Base-by-base conservation (phyloP, 2,329 filamentous ascomycete species). In the Fusarium mundagurra region DNA sequence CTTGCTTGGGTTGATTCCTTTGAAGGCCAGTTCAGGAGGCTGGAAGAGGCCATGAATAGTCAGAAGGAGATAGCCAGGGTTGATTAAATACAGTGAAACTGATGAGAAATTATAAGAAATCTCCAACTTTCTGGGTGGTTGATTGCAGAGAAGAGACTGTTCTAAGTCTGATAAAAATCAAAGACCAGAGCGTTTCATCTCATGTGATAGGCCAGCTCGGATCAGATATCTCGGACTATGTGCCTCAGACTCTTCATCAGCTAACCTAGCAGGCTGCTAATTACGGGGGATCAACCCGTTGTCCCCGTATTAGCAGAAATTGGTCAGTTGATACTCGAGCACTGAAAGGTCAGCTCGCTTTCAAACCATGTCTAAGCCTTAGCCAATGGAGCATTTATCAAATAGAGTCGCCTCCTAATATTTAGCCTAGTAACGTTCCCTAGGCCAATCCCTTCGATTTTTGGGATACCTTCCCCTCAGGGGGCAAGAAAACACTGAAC, bases 211-310 rank as follows among this genome's bases (percentile, higher is more conserved):
- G 65, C 27, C 39, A 51, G 57, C 43, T 64, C 65, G 43, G 38
- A 57, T 69, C 38, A 27, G 38, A 43, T 29, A 62, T 43, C 58
- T 69, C 65, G 58, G 66, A 69, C 48, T 55, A 29, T 53, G n/a
- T 22, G 24, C 33, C 27, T 57, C 47, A 11, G 41, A 66, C 33
- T 64, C 18, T 41, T 18, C 16, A 31, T 55, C 22, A 33, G n/a
- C n/a, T 57, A 36, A 39, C 43, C 22, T 51, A 44, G 29, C 38
- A 39, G 34, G n/a, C 14, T 38, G n/a, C n/a, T 14, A 20, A 64
- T 50, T 31, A 57, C 57, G 22, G 36, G 29, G 27, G 18, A 44
- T 22, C 36, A 22, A 64, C 24, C 57, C 41, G 24, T 41, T n/a
- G 8, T 53, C 31, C 12, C 29, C 48, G 10, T 24, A 41, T 44